These are phyloP conservation scores for Cardamine chenopodiifolia DNA, from an alignment of 345 rosid species.

Conservation along the genomic window DNA sequence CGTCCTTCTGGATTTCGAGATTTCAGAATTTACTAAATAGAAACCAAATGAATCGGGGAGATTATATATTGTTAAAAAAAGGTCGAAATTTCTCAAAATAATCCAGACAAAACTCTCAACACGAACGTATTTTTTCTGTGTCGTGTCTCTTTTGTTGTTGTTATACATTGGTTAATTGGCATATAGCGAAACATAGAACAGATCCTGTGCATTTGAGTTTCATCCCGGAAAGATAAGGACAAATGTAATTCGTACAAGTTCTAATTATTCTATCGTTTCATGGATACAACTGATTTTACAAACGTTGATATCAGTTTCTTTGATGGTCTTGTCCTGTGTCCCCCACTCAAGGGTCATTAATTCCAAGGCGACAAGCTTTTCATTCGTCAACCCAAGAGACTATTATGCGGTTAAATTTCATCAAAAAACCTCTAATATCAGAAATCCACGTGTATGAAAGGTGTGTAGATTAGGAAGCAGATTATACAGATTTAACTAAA, in stretches of 20 bases:
- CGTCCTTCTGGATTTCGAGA: background rate
- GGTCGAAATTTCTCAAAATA: background rate
- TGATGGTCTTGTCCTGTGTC: background rate
- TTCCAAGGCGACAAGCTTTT: too few species aligned
- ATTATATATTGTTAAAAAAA: constrained; percentile 22
- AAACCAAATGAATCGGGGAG: constrained; percentile 12
- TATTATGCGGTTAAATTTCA: too few species aligned
- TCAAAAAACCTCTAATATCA: too few species aligned
- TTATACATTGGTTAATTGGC: constrained; percentile 30
- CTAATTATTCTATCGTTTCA: background rate
- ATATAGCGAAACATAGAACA: constrained; percentile 26
- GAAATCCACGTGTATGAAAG: too few species aligned
- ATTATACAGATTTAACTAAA: background rate
- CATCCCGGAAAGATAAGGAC: background rate
- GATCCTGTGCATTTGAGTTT: background rate
- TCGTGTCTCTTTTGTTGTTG: constrained; percentile 41
- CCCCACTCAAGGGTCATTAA: too few species aligned
- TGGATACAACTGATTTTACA: background rate
- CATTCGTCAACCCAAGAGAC: too few species aligned
- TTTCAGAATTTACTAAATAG: constrained; percentile 13
- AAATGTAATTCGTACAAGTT: constrained; percentile 6
- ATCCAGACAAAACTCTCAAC: constrained; percentile 29
- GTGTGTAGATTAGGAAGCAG: background rate
- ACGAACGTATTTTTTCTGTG: constrained; percentile 36
- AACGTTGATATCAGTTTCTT: background rate